Evolutionary conservation across 208 protist genomes (phyloP).

Genomic region (Trypanosoma avium): DNA sequence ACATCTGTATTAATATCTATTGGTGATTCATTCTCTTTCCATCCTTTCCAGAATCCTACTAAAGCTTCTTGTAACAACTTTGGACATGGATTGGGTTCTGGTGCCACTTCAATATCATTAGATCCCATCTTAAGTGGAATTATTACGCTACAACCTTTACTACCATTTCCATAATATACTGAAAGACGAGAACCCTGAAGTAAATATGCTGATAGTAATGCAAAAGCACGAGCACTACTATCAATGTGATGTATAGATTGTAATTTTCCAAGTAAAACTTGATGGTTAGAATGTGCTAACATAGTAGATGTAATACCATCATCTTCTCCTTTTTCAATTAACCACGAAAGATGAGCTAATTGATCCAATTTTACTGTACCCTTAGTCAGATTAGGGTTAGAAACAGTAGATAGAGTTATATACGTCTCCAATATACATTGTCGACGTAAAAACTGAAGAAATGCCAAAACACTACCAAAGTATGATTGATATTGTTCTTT

Average conservation of each 20-base stretch:
- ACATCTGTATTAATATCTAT: slow-evolving; percentile 64
- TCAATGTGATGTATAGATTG: slow-evolving; percentile 30
- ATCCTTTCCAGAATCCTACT: slow-evolving; percentile 67
- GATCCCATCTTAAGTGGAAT: slow-evolving; percentile 52
- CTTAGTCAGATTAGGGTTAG: background rate
- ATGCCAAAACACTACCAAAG: slow-evolving; percentile 21
- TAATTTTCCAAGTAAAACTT: slow-evolving; percentile 42
- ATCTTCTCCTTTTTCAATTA: slow-evolving; percentile 58
- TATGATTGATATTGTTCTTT: slow-evolving; percentile 23
- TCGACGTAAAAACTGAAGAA: slow-evolving; percentile 37
- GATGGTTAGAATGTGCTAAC: slow-evolving; percentile 25
- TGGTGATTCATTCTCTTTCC: slow-evolving; percentile 20
- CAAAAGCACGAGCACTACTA: slow-evolving; percentile 58
- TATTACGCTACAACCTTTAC: slow-evolving; percentile 51
- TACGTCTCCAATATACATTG: slow-evolving; percentile 45
- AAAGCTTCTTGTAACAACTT: slow-evolving; percentile 66
- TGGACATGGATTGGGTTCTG: slow-evolving; percentile 65
- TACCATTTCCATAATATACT: slow-evolving; percentile 38
- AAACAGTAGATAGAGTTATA: slow-evolving; percentile 26
- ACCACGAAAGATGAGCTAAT: slow-evolving; percentile 41
- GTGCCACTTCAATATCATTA: slow-evolving; percentile 47
- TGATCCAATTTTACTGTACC: slow-evolving; percentile 34
- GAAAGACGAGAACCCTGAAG: slow-evolving; percentile 77
- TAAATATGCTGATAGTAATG: slow-evolving; percentile 67
- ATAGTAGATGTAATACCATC: slow-evolving; percentile 72